Percentiles rank a stretch among this genome's conserved stretches.
These are phyloP conservation scores for Penicillium odoratum DNA, from an alignment of 495 filamentous ascomycete genomes.

Conservation along the genomic window DNA sequence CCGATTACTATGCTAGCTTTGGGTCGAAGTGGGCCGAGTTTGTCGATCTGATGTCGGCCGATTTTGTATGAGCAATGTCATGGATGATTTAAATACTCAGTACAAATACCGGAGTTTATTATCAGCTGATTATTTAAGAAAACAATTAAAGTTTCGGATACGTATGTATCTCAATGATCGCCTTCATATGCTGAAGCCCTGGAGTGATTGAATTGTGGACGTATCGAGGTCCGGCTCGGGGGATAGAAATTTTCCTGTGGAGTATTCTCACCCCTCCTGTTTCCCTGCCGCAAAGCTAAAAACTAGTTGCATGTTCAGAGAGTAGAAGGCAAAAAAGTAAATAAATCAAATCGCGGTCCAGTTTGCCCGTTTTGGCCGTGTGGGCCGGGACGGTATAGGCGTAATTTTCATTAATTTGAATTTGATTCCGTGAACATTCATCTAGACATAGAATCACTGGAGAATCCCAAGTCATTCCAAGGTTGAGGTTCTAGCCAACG, in stretches of 20 bases:
- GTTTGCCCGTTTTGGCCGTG: not conserved
- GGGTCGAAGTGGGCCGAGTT: slow-evolving; percentile 43
- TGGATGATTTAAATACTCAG: not conserved
- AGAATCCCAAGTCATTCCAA: not conserved
- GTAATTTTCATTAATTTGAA: not conserved
- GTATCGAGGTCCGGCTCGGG: not conserved
- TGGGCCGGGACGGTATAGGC: not conserved
- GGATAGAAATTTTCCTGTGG: slow-evolving; percentile 1
- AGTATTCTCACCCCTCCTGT: not conserved
- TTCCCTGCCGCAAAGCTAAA: slow-evolving; percentile 4
- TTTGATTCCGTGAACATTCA: not conserved
- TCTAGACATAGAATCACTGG: not conserved
- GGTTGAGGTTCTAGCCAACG: no score
- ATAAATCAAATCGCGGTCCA: not conserved
- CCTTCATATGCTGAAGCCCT: not conserved
- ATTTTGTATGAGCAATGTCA: slow-evolving; percentile 1
- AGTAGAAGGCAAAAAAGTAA: slow-evolving; percentile 1
- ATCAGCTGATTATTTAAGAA: not conserved
- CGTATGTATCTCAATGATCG: no score
- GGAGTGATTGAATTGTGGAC: not conserved
- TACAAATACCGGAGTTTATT: not conserved
- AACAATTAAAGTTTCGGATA: not conserved
- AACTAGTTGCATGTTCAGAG: not conserved
- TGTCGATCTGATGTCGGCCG: slow-evolving; percentile 38
- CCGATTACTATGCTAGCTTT: slow-evolving; percentile 49